Percentiles rank a stretch among this genome's conserved stretches.
Conservation (phyloP, 164 flowering plant species). For the Tetracentron sinense region DNA sequence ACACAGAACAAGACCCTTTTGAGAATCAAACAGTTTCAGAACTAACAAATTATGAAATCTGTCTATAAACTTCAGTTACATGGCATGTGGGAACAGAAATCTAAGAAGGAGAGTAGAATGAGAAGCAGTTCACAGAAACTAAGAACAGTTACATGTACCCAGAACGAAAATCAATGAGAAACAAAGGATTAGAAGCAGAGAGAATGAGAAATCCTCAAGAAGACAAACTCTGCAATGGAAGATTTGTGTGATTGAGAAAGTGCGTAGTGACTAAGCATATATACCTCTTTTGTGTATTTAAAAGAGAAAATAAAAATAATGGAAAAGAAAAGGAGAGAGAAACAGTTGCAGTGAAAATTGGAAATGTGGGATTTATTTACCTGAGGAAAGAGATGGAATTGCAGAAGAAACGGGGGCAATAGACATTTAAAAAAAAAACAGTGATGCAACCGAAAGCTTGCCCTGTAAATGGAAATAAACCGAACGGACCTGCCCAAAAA, state of each 20-base stretch:
- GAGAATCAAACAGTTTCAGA: slow-evolving; percentile 10
- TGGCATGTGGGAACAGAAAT: slow-evolving; percentile 18
- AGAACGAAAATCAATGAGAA: slow-evolving; percentile 5
- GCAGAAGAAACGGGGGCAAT: too few species aligned
- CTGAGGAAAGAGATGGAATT: too few species aligned
- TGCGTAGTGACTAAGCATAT: slow-evolving; percentile 37
- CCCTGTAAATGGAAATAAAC: not conserved
- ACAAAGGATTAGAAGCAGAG: slow-evolving; percentile 10
- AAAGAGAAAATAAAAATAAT: too few species aligned
- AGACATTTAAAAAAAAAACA: not conserved
- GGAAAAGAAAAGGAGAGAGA: not conserved
- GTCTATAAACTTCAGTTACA: slow-evolving; percentile 23
- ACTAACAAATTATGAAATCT: not conserved
- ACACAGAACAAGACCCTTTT: slow-evolving; percentile 14
- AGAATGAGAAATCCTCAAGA: slow-evolving; percentile 9
- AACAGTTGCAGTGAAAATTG: too few species aligned
- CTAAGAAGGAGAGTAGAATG: slow-evolving; percentile 6
- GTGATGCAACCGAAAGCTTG: not conserved
- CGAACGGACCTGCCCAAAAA: too few species aligned
- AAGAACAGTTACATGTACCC: slow-evolving; percentile 13
- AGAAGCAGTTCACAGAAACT: slow-evolving; percentile 9
- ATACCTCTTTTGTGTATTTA: too few species aligned
- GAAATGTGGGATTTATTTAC: too few species aligned
- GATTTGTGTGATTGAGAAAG: slow-evolving; percentile 33
- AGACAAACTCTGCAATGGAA: slow-evolving; percentile 15